Conservation (phyloP, 2,329 filamentous ascomycete genomes). For the Esteya vermicola region DNA sequence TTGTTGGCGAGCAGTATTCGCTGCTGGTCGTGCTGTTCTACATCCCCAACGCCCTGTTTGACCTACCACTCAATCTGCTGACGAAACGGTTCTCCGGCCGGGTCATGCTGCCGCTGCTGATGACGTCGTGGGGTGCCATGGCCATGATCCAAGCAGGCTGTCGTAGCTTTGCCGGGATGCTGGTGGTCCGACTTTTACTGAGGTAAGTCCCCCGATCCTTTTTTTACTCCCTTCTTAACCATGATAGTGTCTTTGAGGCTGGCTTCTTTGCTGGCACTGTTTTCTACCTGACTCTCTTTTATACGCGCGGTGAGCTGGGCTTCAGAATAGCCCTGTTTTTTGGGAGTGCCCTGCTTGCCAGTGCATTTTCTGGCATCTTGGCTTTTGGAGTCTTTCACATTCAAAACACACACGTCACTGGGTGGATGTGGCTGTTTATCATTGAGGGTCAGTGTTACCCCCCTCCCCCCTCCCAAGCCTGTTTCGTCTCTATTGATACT, state of each 20-base stretch:
- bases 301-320: constrained; percentile 55
- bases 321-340: constrained; percentile 52
- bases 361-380: constrained; percentile 49
- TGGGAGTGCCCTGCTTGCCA: constrained; percentile 4
- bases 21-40: constrained; percentile 57
- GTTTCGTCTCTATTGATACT: not conserved
- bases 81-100: constrained; percentile 55
- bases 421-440: constrained; percentile 10
- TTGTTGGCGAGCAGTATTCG: constrained; percentile 53
- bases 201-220: constrained; percentile 15
- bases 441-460: constrained; percentile 8
- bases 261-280: constrained; percentile 57
- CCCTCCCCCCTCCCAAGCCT: not conserved
- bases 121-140: constrained; percentile 52
- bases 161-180: constrained; percentile 48
- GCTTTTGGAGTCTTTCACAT: constrained; percentile 35
- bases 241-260: constrained; percentile 49
- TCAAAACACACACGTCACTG: constrained; percentile 7
- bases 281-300: constrained; percentile 47
- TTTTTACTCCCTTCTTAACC: not conserved
- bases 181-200: constrained; percentile 55
- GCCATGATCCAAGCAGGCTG: constrained; percentile 44
- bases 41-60: constrained; percentile 57
- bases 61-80: constrained; percentile 48
- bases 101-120: constrained; percentile 46